Percentiles rank a stretch among this genome's conserved stretches.
Evolutionary conservation across 2,329 filamentous ascomycete genomes (phyloP).

Genomic region (Colletotrichum musicola): DNA sequence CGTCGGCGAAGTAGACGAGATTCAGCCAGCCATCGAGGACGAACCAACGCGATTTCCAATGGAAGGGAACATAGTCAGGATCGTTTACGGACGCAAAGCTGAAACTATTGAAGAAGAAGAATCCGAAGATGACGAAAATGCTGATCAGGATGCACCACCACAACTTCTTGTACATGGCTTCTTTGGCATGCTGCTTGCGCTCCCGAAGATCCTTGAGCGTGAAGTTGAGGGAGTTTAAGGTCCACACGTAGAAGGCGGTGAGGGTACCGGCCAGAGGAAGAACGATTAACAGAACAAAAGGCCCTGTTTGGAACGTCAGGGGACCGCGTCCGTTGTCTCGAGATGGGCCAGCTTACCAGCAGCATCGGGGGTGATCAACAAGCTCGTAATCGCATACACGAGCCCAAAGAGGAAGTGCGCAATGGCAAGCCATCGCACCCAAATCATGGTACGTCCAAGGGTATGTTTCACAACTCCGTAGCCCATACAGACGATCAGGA

Average conservation of each 20-base stretch:
- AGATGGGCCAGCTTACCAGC: constrained; percentile 65
- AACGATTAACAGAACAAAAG: constrained; percentile 91
- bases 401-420: constrained; percentile 96
- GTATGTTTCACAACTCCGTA: constrained; percentile 97
- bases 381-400: constrained; percentile 90
- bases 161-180: constrained; percentile 95
- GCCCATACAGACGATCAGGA: constrained; percentile 99
- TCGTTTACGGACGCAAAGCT: constrained; percentile 88
- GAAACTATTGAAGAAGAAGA: constrained; percentile 99
- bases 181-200: constrained; percentile 93
- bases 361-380: constrained; percentile 89
- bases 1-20: constrained; percentile 93
- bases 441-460: constrained; percentile 93
- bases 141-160: constrained; percentile 97
- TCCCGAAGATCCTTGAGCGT: constrained; percentile 97
- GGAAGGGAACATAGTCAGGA: constrained; percentile 91
- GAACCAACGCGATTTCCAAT: constrained; percentile 99
- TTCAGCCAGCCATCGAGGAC: constrained; percentile 98
- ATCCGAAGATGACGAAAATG: constrained; percentile 95
- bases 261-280: constrained; percentile 91
- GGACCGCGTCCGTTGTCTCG: neutral
- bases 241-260: constrained; percentile 99
- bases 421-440: constrained; percentile 89
- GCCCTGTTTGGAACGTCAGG: constrained; percentile 63
- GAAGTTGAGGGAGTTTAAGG: constrained; percentile 91